These are phyloP conservation scores for Monosporascus sp. DNA, from an alignment of 2,329 filamentous ascomycete species.

Conservation along the genomic window DNA sequence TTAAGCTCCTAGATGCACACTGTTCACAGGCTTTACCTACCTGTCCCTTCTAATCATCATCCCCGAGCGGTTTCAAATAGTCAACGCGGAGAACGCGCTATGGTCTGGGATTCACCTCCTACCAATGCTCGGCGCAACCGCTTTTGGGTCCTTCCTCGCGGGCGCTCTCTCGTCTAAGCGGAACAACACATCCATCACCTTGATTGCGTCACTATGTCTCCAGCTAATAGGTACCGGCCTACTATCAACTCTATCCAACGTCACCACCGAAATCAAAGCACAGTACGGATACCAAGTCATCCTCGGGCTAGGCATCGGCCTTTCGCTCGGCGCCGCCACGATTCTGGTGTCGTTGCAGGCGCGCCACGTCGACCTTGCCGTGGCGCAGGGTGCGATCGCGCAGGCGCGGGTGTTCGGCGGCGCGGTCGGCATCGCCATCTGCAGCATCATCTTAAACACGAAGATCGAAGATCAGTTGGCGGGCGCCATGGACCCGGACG, in stretches of 20 bases:
- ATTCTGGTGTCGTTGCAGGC: slow-evolving; percentile 53
- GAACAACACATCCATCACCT: slow-evolving; percentile 48
- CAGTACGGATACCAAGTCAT: slow-evolving; percentile 52
- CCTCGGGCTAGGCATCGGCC: slow-evolving; percentile 54
- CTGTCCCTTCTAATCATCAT: slow-evolving; percentile 53
- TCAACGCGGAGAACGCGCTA: slow-evolving; percentile 47
- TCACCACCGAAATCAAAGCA: slow-evolving; percentile 28
- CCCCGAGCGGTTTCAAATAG: slow-evolving; percentile 55
- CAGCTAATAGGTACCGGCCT: slow-evolving; percentile 49
- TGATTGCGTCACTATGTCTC: slow-evolving; percentile 43
- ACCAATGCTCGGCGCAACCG: slow-evolving; percentile 52
- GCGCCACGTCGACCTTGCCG: slow-evolving; percentile 43
- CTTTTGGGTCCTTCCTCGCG: slow-evolving; percentile 50
- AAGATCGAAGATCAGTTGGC: slow-evolving; percentile 34
- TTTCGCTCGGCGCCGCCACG: slow-evolving; percentile 51
- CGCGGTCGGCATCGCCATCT: slow-evolving; percentile 51
- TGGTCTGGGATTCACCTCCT: slow-evolving; percentile 52
- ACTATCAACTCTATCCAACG: slow-evolving; percentile 37
- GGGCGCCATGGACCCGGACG: slow-evolving; percentile 26
- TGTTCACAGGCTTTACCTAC: slow-evolving; percentile 53
- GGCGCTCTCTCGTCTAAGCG: slow-evolving; percentile 47
- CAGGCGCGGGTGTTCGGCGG: slow-evolving; percentile 57
- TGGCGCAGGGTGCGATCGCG: slow-evolving; percentile 54
- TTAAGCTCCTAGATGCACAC: slow-evolving; percentile 37
- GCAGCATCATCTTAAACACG: slow-evolving; percentile 53